A percentile compares a stretch with the other conserved stretches of the same genome.
These are phyloP conservation scores for Cladophialophora exuberans DNA, from an alignment of 2,329 filamentous ascomycete genomes.

Conservation along the genomic window DNA sequence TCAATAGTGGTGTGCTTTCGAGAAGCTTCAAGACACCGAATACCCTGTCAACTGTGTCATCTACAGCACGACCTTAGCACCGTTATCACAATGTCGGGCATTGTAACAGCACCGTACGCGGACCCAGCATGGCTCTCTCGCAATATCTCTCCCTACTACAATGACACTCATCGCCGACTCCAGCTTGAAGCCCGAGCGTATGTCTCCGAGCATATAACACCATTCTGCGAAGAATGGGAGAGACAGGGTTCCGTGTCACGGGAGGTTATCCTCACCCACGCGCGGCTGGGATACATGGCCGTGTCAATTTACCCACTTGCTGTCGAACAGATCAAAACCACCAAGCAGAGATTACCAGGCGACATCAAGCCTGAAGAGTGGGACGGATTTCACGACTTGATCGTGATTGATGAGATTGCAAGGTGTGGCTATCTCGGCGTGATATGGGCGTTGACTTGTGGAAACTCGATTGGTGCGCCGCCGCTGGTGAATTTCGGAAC, in stretches of 20 bases:
- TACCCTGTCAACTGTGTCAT: background rate
- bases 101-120: slow-evolving; percentile 35
- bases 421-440: slow-evolving; percentile 41
- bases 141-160: slow-evolving; percentile 62
- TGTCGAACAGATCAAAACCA: slow-evolving; percentile 15
- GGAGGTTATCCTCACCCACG: slow-evolving; percentile 21
- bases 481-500: slow-evolving; percentile 38
- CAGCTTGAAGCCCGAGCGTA: slow-evolving; percentile 62
- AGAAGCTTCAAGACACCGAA: no score
- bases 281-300: slow-evolving; percentile 24
- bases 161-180: slow-evolving; percentile 61
- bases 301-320: slow-evolving; percentile 26
- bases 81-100: background rate
- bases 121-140: slow-evolving; percentile 50
- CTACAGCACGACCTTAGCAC: no score
- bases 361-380: slow-evolving; percentile 39
- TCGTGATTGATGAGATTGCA: slow-evolving; percentile 43
- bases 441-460: slow-evolving; percentile 39
- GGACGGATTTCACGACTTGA: slow-evolving; percentile 44
- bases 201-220: slow-evolving; percentile 61
- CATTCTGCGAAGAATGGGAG: slow-evolving; percentile 67
- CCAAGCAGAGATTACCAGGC: slow-evolving; percentile 34
- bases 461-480: slow-evolving; percentile 40
- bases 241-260: slow-evolving; percentile 55
- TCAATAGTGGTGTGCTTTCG: no score